Evolutionary conservation across 345 rosid genomes (phyloP), one percentile per base, ranked within the genome.

Genomic region (Crucihimalaya himalaica): DNA sequence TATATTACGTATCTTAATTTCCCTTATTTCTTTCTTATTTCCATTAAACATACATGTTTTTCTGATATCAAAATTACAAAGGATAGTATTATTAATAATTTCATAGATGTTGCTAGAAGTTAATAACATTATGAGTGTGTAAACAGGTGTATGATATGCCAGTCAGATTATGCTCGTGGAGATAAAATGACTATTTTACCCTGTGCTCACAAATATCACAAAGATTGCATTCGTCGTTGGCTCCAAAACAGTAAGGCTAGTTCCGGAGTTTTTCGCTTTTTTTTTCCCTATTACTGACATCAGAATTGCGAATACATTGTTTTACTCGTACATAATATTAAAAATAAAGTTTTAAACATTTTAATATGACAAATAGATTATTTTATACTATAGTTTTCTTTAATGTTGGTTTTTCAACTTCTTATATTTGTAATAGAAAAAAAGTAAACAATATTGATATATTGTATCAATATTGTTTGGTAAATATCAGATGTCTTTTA

Each of bases 141-240:
- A 13, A 68, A 32, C 50, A 72, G 69, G 69, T 72, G 69, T 40
- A 12, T 28, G 55, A 31, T 63, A 51, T 70, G 73, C 46, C 65
- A 63, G 10, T 63, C 34, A 29, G 55, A 72, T 40, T 72, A 52
- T 51, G 35, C 1, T 8, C 1, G 0, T 9, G 63, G 70, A 52
- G 77, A 72, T 0, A 32, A 15, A 31, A 9, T 72, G 8, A 63
- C 21, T 0, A 16, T 72, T 6, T 54, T 72, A 42, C 77, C 77
- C 1, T 72, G 77, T 54, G 32, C 56, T 53, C 77, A 72, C 70
- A 72, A 72, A 56, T 72, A 72, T 46, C 77, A 72, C 19, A 11
- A 63, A 54, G 63, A 63, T 29, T 73, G 77, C 28, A 63, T 73
- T 73, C 11, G 64, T 63, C 47, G 9, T 0, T 72, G 77, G 77